Evolutionary conservation across 805 yeast species (phyloP), one percentile per base, ranked within the genome.

Genomic region (Danielia reshetovae): DNA sequence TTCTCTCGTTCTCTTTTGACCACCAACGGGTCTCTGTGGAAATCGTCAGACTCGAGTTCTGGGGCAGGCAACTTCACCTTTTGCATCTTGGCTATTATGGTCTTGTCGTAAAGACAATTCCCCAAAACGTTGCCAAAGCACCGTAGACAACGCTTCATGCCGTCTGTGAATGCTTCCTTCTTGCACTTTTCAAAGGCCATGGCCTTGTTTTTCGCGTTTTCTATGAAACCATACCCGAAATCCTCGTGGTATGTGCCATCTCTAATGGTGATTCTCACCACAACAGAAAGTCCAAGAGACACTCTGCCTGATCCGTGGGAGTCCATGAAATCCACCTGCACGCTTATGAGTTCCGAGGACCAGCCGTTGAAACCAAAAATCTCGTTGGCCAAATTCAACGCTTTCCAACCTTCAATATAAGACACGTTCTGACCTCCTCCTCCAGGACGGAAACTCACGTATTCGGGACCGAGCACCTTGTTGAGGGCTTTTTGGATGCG

Each of bases 111-210:
- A n/a, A 85, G 70, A 58, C 95, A 85, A 49, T 85, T 85, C 1
- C 94, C 95, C 51, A 85, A 59, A 0, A 85, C 79, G 45, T 81
- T 76, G 24, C 95, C 95, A 51, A 87, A 85, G 43, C 82, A 79
- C 42, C 94, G 65, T 34, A 89, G 64, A 10, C 90, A 81, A 32
- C 93, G 67, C 58, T 87, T 88, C 38, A 83, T 59, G 0, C 85
- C 96, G 55, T 85, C 89, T 0, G 89, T 83, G n/a, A 81, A 74
- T 0, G 95, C 93, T 49, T 84, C 93, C 49, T 86, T 85, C 54
- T 78, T 80, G 37, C 94, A 83, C 52, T 85, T 87, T 35, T 78
- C 86, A 54, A 74, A 81, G 0, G 95, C 90, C 62, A 75, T 74
- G 2, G 82, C 81, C 52, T 76, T 80, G 15, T 79, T 69, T 32